Base-by-base conservation (phyloP, 345 rosid genomes). In the Hirschfeldia incana region DNA sequence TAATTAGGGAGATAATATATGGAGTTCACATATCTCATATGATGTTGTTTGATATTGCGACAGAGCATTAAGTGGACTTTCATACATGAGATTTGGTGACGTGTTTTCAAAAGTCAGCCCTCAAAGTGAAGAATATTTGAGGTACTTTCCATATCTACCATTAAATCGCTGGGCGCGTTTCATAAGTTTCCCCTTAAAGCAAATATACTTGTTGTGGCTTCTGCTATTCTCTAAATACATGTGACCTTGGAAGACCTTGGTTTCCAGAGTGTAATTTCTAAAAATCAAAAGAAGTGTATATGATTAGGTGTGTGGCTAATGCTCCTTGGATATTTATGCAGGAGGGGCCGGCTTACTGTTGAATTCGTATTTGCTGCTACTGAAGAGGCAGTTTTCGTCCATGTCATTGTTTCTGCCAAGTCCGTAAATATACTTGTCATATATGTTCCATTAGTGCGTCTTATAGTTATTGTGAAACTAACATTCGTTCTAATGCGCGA, bases 341-440 rank as follows among this genome's bases (percentile, higher is more conserved):
- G 99, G 93, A 91, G 89, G 87, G 97, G 97, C 64, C 97, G 85
- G 62, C 97, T 92, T 58, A 87, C 91, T 5, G 81, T 90, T 74
- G 99, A 95, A 85, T 91, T 95, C 84, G 81, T 93, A 76, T 95
- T 95, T 88, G 87, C 99, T 85, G 98, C 99, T 36, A 89, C 97
- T 13, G 94, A 90, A 80, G 99, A 95, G 85, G 91, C 98, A 8
- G 86, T 95, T 74, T 92, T 88, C 85, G 93, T 90, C 71, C 99
- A 93, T 85, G 97, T 83, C 67, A 80, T 91, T 76, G 83, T 93
- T 74, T 90, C 97, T 39, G 94, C 99, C 84, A 95, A 93, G 99
- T 92, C 63, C 49, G 98, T 89, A 78, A 77, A 85, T 62, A 63
- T 68, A 60, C 66, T 70, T 74, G 57, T 69, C 74, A 42, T 49